These are phyloP conservation scores for Smittium mucronatum DNA, from an alignment of 371 early-diverging fungal species.

Conservation along the genomic window DNA sequence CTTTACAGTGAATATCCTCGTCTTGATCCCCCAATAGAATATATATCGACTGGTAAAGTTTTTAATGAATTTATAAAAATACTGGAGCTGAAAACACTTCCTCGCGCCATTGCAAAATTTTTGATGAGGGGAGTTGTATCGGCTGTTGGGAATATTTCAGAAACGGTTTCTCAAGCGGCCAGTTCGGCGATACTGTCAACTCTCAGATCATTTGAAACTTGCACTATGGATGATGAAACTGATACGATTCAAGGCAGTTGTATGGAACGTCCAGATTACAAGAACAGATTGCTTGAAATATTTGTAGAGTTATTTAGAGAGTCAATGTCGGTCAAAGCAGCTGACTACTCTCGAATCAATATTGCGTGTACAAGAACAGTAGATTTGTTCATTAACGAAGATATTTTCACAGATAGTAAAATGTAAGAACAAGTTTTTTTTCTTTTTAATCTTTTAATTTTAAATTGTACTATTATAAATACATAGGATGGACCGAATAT, in stretches of 20 bases:
- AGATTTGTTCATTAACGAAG: neutral
- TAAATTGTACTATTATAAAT: neutral
- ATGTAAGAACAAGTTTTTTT: neutral
- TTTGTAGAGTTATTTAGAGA: neutral
- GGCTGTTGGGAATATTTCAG: neutral
- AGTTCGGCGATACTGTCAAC: neutral
- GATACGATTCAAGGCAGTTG: too few relatives aligned
- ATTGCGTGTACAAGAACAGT: neutral
- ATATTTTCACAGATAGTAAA: neutral
- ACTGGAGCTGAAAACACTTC: neutral
- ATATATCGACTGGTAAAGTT: neutral
- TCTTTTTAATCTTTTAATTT: neutral
- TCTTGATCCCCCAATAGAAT: neutral
- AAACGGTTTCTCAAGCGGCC: neutral
- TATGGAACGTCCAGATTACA: too few relatives aligned
- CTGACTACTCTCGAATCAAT: neutral
- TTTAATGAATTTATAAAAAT: neutral
- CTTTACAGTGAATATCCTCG: neutral
- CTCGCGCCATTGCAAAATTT: neutral
- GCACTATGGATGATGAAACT: neutral
- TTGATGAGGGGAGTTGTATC: neutral
- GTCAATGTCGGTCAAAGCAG: neutral
- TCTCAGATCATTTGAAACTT: neutral
- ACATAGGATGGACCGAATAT: neutral
- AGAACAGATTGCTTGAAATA: neutral